Base-by-base conservation (phyloP, 1,139 yeast genomes). In the Lodderomyces elongisporus region DNA sequence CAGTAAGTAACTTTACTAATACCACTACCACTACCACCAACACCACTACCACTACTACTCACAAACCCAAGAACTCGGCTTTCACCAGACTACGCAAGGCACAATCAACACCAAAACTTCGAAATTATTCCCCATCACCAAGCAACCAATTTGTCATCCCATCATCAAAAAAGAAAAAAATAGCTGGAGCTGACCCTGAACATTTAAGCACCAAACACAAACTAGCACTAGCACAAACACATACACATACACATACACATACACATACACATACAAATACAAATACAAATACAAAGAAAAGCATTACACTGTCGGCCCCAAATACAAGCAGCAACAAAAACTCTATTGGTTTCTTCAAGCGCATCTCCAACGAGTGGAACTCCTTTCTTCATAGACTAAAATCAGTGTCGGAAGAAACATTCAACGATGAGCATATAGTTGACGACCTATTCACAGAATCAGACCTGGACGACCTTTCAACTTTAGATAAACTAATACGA, bases 391-490 rank as follows among this genome's bases (percentile, higher is more conserved):
- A 51, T 12, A 54, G 57, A 32, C 34, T 73, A 25, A 58, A 59
- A 34, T 48, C 62, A 8, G 41, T 72, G 2, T 61, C 75, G 3
- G 74, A 70, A 44, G 70, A 64, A 26, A 65, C 62, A 7, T 58
- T 69, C 33, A 52, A 54, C 14, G 57, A 63, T 13, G 70, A 69
- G 48, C 73, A 66, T 40, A 50, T 55, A 1, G 55, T 67, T 2
- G 67, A 60, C 14, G 72, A 68, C 27, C 48, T 72, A 10, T 74
- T 74, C 44, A 60, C 56, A 14, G 62, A 60, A 21, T 48, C 56
- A 17, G 70, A 63, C 36, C 45, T 49, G 25, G 63, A 56, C 34
- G 53, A 48, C 14, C 27, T 27, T 14, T 50, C 55, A 10, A 33
- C 40, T 5, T 25, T 49, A 16, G 66, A 60, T 22, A 45, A 49